A percentile compares a stretch with the other conserved stretches of the same genome.
phyloP scores from a whole-genome alignment of 176 grass and related monocot genomes.

The Ensete ventricosum region DNA sequence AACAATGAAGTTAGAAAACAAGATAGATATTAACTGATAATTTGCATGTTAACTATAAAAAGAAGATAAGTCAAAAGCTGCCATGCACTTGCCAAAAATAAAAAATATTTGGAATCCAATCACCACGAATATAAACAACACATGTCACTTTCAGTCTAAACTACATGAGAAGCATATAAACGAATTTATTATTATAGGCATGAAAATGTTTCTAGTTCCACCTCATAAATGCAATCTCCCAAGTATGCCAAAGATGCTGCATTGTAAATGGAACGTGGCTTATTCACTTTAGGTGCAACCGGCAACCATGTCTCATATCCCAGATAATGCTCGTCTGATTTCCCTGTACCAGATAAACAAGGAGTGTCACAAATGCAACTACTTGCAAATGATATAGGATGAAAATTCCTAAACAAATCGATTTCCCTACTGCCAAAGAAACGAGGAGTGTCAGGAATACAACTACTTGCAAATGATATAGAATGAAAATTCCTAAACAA shows the following conservation, averaged over 20 bases:
- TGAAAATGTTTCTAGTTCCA: slow-evolving; percentile 8
- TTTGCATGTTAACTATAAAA: background rate
- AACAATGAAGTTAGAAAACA: background rate
- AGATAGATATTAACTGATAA: background rate
- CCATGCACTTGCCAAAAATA: background rate
- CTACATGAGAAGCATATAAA: background rate
- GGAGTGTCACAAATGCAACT: slow-evolving; percentile 1
- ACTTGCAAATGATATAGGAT: background rate
- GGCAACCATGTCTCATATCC: slow-evolving; percentile 89
- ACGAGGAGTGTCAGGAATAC: no score
- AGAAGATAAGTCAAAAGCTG: background rate
- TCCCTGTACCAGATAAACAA: slow-evolving; percentile 20
- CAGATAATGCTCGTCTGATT: slow-evolving; percentile 54
- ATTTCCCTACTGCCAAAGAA: no score
- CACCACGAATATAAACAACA: background rate
- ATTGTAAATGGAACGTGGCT: slow-evolving; percentile 74
- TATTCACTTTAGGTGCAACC: slow-evolving; percentile 61
- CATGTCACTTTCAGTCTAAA: background rate
- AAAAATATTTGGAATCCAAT: slow-evolving; percentile 1
- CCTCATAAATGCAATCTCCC: slow-evolving; percentile 99
- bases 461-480: no score
- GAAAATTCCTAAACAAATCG: background rate
- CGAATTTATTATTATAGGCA: background rate
- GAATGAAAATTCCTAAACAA: background rate
- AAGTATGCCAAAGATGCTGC: slow-evolving; percentile 74